These are phyloP conservation scores for Eimeria sp. DNA, from an alignment of 169 alveolate genomes.

Conservation along the genomic window DNA sequence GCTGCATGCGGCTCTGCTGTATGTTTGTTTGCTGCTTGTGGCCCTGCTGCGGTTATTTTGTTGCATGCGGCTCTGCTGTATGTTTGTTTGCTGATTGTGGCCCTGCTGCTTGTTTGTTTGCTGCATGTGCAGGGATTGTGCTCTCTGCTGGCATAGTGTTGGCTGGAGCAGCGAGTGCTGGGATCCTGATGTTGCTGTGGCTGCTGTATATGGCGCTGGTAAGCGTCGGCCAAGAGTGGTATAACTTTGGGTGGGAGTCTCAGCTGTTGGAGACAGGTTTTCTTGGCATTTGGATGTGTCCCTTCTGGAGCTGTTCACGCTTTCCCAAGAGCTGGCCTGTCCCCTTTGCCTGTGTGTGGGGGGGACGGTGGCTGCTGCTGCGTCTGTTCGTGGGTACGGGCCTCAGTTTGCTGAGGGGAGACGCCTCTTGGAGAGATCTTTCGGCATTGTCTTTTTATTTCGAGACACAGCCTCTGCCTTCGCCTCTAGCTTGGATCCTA, in stretches of 20 bases:
- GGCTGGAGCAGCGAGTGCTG: constrained; percentile 51
- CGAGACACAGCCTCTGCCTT: constrained; percentile 83
- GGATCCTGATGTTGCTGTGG: constrained; percentile 71
- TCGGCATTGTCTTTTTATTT: constrained; percentile 55
- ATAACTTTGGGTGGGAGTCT: constrained; percentile 80
- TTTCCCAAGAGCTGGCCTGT: constrained; percentile 80
- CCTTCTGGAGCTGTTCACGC: constrained; percentile 52
- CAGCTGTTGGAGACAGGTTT: constrained; percentile 84
- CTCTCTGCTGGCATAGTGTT: constrained; percentile 8
- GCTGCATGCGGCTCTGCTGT: too few species aligned
- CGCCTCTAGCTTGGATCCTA: constrained; percentile 74
- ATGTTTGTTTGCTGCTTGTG: too few species aligned
- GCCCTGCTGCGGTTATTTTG: too few species aligned
- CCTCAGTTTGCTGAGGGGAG: constrained; percentile 68
- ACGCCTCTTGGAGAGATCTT: constrained; percentile 57
- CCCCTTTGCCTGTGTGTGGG: constrained; percentile 69
- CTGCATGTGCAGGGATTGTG: constrained; percentile 4
- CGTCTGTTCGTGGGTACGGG: constrained; percentile 84
- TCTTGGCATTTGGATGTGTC: constrained; percentile 70
- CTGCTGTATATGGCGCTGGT: constrained; percentile 48
- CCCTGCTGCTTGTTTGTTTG: background rate
- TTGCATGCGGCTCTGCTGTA: too few species aligned
- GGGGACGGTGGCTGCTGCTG: constrained; percentile 81
- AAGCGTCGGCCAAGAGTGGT: constrained; percentile 83
- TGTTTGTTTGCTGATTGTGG: background rate